Base-by-base conservation (phyloP, 2,329 filamentous ascomycete species). In the Pseudogymnoascus sp. region DNA sequence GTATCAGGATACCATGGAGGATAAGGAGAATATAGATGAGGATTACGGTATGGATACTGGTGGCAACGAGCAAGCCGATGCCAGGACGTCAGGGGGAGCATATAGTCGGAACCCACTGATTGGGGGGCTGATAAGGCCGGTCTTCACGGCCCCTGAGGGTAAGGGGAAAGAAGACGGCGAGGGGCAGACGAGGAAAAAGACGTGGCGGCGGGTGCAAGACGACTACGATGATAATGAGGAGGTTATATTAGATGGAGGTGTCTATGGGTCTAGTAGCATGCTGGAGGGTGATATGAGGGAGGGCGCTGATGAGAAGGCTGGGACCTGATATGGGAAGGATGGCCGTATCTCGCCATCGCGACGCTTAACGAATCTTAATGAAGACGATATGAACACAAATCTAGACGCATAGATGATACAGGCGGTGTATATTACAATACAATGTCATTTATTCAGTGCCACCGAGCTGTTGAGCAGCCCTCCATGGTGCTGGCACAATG, bases 181-280 rank as follows among this genome's bases (percentile, higher is more conserved):
- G 14, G 62, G 60, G 41, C 64, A 65, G 47, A 38, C 57, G 1
- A 71, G 66, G 62, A 69, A 67, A 60, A 69, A 71, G 60, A 70
- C 67, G 1, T 77, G 75, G 75, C 69, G 74, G 20, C 70, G 74
- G 38, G 75, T 77, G 0, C 75, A 76, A 59, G 74, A 76, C 66
- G 71, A 73, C 62, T 66, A 72, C 59, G 71, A 72, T 20, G 74
- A 76, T 66, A 76, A 76, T 64, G 75, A 76, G 60, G 69, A 66
- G 3, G 62, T 74, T 8, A 76, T 76, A 58, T 61, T 76, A 5
- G 71, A 76, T 65, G 75, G 75, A 5, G 74, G 74, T 7, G 67
- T 67, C 6, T 71, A 65, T 63, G 71, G 71, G 7, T 58, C 57
- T 41, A 59, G 61, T 18, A 59, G 43, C 6, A 57, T 58, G 22